Evolutionary conservation across 73 alveolate species (phyloP).

Genomic region (Symbiodinium pilosum): DNA sequence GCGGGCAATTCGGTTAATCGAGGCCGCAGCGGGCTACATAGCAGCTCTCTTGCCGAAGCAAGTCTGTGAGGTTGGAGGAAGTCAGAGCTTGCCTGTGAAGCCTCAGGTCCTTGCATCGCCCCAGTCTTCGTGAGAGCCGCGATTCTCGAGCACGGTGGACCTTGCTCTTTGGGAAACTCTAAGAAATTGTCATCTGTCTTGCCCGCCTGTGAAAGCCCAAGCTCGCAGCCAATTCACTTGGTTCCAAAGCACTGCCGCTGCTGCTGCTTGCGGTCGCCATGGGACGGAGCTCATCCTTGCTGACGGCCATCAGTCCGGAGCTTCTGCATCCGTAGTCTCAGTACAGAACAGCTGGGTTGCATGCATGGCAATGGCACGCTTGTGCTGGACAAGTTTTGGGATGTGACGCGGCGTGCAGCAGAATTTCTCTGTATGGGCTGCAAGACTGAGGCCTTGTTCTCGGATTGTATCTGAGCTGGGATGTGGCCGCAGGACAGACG

Average conservation of each 20-base stretch:
- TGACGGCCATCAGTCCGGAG: not conserved
- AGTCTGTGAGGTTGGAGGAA: no score
- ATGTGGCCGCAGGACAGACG: not conserved
- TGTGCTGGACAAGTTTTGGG: no score
- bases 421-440: not conserved
- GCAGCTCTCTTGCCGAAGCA: no score
- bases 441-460: not conserved
- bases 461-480: not conserved
- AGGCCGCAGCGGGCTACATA: no score
- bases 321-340: no score
- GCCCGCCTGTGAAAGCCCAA: not conserved
- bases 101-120: not conserved
- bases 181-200: no score
- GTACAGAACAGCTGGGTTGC: no score
- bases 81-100: no score
- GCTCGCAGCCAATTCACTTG: not conserved
- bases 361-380: no score
- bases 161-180: not conserved
- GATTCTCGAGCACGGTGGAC: not conserved
- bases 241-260: not conserved
- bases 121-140: constrained; percentile 1
- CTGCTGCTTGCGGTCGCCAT: not conserved
- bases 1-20: not conserved
- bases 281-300: not conserved
- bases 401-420: not conserved